A percentile compares a stretch with the other conserved stretches of the same genome.
These are phyloP conservation scores for Mortierella claussenii DNA, from an alignment of 192 early-diverging fungal species.

Conservation along the genomic window DNA sequence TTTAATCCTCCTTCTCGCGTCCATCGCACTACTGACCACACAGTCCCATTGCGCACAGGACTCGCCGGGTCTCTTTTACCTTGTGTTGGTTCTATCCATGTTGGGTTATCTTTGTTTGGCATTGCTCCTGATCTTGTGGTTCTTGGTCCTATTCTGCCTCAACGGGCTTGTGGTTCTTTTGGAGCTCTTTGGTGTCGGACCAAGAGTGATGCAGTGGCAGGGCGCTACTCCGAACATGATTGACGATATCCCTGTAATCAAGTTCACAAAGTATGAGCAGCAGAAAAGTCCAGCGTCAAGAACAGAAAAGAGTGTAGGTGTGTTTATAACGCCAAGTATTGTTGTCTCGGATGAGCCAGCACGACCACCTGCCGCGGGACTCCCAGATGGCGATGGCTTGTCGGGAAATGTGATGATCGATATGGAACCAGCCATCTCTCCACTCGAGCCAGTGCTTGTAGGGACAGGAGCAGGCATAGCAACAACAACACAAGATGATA, in stretches of 20 bases:
- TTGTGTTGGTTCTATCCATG: conserved; percentile 28
- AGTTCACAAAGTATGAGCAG: conserved; percentile 20
- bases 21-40: conserved; percentile 32
- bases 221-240: conserved; percentile 43
- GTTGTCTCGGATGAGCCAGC: conserved; percentile 16
- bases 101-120: conserved; percentile 31
- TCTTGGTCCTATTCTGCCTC: conserved; percentile 43
- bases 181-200: conserved; percentile 44
- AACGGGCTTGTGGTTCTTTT: conserved; percentile 35
- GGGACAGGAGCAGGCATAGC: conserved; percentile 1
- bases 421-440: neutral
- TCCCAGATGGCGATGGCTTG: neutral
- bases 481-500: neutral
- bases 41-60: conserved; percentile 26
- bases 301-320: neutral
- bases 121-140: conserved; percentile 33
- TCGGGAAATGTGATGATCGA: neutral
- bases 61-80: conserved; percentile 38
- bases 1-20: conserved; percentile 26
- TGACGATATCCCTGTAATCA: conserved; percentile 33
- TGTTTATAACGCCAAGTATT: conserved; percentile 14
- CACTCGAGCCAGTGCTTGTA: neutral
- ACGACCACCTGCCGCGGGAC: neutral
- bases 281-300: neutral
- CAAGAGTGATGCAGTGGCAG: conserved; percentile 50